Evolutionary conservation across 1,284 basidiomycete genomes (phyloP), one percentile per base, ranked within the genome.

Genomic region (Irpex sp.): DNA sequence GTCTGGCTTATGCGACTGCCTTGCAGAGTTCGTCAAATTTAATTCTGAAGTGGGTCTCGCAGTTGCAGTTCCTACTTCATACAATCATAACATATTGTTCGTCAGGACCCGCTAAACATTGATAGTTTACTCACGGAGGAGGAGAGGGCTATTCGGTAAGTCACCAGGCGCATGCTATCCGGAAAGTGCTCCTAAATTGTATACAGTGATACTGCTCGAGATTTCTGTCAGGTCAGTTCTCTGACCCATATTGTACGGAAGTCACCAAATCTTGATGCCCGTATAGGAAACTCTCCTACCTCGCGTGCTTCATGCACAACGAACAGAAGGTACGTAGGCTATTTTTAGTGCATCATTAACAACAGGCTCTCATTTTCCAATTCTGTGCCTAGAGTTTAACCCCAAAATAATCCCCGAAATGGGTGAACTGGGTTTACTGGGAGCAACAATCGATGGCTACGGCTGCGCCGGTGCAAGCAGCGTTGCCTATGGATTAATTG

Each of bases 401-500:
- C 83, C 83, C 63, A 78, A 82, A 15, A 88, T 96, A 64, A 80
- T 98, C 38, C 86, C 87, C 11, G 93, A 96, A 73, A 96, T 98
- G 92, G 96, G 96, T n/a, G 84, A 89, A 66, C 81, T 98, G 2
- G 97, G 97, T 3, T 78, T 98, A 15, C 82, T 98, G 1, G 96
- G 96, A 0, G 87, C 96, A 1, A 98, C 96, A 0, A 98, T 98
- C 69, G 75, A 92, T 65, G 96, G 94, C 1, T 97, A 98, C 72
- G 95, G 93, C 36, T 99, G 96, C 74, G 96, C 96, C 0, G 96
- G 97, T n/a, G 91, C 89, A 26, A 92, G 89, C 72, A 89, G 88
- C 68, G 94, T 97, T 19, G 92, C 96, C 0, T 98, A 98, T 71
- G 97, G 97, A 5, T 82, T 98, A 38, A 93, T 98, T 70, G 93